phyloP scores from a whole-genome alignment of 176 grass and related monocot species.

The Carex scoparia region DNA sequence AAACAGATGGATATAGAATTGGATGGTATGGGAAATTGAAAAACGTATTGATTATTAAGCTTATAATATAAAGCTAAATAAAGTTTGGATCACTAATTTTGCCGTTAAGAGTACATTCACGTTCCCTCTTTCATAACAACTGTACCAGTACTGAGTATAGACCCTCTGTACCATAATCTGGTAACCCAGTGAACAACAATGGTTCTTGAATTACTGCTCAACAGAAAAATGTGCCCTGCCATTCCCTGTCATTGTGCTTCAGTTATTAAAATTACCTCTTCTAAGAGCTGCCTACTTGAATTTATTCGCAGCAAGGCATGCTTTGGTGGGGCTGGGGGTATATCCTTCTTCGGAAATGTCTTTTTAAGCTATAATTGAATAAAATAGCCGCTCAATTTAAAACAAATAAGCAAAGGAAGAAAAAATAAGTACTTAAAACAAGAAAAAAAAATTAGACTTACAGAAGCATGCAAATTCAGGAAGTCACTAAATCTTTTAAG shows the following conservation, averaged over 20 bases:
- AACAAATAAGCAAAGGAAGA: constrained; percentile 19
- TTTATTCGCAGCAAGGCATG: constrained; percentile 90
- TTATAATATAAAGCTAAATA: too few species aligned
- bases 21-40: too few species aligned
- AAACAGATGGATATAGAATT: too few species aligned
- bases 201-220: not conserved
- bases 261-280: constrained; percentile 61
- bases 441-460: constrained; percentile 36
- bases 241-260: constrained; percentile 1
- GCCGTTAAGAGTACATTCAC: too few species aligned
- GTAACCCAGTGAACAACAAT: not conserved
- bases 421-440: not conserved
- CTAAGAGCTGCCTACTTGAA: constrained; percentile 78
- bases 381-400: not conserved
- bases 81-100: too few species aligned
- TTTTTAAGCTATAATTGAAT: constrained; percentile 66
- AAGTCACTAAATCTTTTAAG: constrained; percentile 94
- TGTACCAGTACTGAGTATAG: too few species aligned
- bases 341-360: constrained; percentile 63
- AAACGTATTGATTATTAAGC: too few species aligned
- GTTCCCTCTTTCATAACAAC: too few species aligned
- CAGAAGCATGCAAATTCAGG: constrained; percentile 72
- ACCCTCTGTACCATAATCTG: too few species aligned
- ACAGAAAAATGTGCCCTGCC: not conserved
- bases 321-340: constrained; percentile 69